Evolutionary conservation across 495 filamentous ascomycete genomes (phyloP), one percentile per base, ranked within the genome.

Genomic region (Extremus antarcticus): DNA sequence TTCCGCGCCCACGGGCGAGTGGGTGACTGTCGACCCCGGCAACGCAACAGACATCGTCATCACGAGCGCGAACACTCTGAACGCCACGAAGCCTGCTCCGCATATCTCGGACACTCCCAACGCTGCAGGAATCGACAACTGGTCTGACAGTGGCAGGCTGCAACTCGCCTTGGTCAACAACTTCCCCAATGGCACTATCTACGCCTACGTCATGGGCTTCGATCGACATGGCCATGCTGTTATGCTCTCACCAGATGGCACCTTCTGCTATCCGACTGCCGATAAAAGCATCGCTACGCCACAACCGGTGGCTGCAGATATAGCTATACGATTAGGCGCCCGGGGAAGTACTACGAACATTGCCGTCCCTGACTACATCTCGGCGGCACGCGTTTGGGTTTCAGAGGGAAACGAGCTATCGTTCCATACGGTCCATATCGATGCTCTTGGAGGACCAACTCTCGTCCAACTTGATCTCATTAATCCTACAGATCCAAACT

Each of bases 401-500:
- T 65, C 68, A n/a, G 70, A 51, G 29, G 62, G 73, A n/a, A 50
- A 66, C 0, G n/a, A 35, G 29, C 65, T 76, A n/a, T 48, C 67
- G 25, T 74, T 74, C 63, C 73, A 62, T 61, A 63, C 67, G 11
- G 64, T 74, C n/a, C 49, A 41, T 9, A 50, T 46, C 23, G 61
- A 32, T 2, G 57, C 53, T 16, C 23, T 22, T 1, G 54, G 64
- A 21, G 71, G 69, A 22, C 58, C 48, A 7, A 58, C 65, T 19
- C 61, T 74, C 3, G 70, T 73, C 50, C 68, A 74, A 57, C 74
- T 72, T 4, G 68, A 73, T 0, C 62, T 65, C 25, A 62, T 62
- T 17, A 75, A 75, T 64, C 69, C 71, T 9, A 56, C 50, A 2
- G 73, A 76, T 45, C 72, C 73, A 22, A 72, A 63, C 8, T 62